Conservation (phyloP, 768 basidiomycete genomes). For the Auricularia sp. region DNA sequence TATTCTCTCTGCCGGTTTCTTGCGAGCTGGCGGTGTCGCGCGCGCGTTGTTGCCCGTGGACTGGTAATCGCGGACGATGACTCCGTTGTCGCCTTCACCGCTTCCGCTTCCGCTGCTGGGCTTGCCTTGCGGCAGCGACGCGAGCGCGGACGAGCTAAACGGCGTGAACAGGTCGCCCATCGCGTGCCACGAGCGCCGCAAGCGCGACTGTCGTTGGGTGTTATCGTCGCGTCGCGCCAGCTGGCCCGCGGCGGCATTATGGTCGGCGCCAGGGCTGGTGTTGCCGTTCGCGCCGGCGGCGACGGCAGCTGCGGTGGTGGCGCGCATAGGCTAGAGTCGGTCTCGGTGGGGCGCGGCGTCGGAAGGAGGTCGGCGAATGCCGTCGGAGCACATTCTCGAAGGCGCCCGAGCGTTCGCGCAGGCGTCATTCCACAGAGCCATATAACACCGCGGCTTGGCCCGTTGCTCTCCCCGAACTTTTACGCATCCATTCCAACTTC, state of each 20-base stretch:
- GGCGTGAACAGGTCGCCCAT: slow-evolving; percentile 51
- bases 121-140: slow-evolving; percentile 47
- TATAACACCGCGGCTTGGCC: background rate
- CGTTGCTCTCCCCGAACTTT: background rate
- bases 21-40: slow-evolving; percentile 52
- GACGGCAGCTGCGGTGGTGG: background rate
- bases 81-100: slow-evolving; percentile 39
- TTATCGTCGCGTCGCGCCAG: slow-evolving; percentile 4
- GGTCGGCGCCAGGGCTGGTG: background rate
- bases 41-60: slow-evolving; percentile 32
- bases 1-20: slow-evolving; percentile 71
- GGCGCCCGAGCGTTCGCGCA: background rate
- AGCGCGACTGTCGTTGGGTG: slow-evolving; percentile 28
- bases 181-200: slow-evolving; percentile 48
- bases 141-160: slow-evolving; percentile 58
- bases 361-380: background rate
- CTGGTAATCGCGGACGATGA: slow-evolving; percentile 53
- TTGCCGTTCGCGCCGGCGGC: background rate
- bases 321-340: background rate
- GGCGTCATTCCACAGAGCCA: background rate
- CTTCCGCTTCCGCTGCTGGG: slow-evolving; percentile 40
- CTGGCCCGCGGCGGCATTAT: background rate
- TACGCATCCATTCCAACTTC: slow-evolving; percentile 27
- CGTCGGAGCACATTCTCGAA: background rate
- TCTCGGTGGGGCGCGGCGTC: background rate